Evolutionary conservation across 306 rosid genomes (phyloP), one percentile per base, ranked within the genome.

Genomic region (Gastrolobium bilobum): DNA sequence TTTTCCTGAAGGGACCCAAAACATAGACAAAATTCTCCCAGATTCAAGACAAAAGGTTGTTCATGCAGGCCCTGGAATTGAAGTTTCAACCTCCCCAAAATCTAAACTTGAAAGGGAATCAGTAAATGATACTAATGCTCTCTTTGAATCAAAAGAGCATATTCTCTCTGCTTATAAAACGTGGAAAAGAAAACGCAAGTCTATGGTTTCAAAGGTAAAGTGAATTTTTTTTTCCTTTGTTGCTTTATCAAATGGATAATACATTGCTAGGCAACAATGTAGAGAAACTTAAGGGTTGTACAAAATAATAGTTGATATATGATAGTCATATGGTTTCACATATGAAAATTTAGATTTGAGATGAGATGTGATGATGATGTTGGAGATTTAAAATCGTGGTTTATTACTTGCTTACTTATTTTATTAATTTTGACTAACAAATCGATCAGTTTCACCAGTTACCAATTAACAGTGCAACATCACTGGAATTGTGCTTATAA

Each of bases 101-200:
- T 88, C 87, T 31, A 92, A 88, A 85, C 66, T 87, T 82, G 91
- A 86, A 69, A 83, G 81, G 65, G 93, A 72, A 58, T 46, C 68
- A 3, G 61, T 71, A 54, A 42, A 51, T 70, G 85, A 82, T 65
- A 57, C n/a, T 29, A 82, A 82, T 57, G 75, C 62, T 68, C 77
- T 60, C 33, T 78, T 85, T 60, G 89, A 83, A 83, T 82, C 75
- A 6, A 88, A 85, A 76, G 89, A 78, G 29, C 77, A 59, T 77
- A 81, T 73, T 57, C 79, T 68, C 7, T 58, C 81, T 75, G 31
- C 86, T 61, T 84, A 50, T 54, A 85, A 69, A 51, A 54, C 68
- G n/a, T 73, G 76, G 78, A 90, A 85, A 86, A 85, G 91, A 80
- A 86, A 86, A 63, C 80, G 88, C 79, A 88, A 84, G 60, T 14